Evolutionary conservation across 257 asterid species (phyloP).

Genomic region (Ilex asprella): DNA sequence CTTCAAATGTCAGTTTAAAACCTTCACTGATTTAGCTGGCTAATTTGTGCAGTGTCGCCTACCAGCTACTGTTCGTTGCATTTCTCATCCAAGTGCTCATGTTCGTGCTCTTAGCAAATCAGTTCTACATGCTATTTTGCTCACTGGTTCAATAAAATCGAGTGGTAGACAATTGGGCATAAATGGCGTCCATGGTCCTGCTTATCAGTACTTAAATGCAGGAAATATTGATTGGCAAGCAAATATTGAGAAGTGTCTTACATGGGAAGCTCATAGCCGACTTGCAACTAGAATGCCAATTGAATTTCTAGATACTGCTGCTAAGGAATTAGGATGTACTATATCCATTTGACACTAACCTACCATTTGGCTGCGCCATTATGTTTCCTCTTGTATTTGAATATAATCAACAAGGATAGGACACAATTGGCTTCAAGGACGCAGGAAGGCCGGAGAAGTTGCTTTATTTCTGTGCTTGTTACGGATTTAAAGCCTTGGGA

Average conservation of each 20-base stretch:
- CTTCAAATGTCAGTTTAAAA: neutral
- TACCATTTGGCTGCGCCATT: neutral
- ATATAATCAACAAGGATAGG: neutral
- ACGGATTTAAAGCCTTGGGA: neutral
- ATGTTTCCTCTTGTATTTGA: neutral
- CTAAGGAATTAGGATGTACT: constrained; percentile 81
- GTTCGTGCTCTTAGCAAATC: constrained; percentile 96
- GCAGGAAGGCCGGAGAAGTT: neutral
- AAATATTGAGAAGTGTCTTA: constrained; percentile 73
- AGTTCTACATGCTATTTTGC: constrained; percentile 80
- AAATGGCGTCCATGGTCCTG: constrained; percentile 34
- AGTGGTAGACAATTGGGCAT: constrained; percentile 26
- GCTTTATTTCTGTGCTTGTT: neutral
- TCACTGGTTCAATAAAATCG: constrained; percentile 43
- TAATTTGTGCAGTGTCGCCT: constrained; percentile 70
- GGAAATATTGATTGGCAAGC: constrained; percentile 60
- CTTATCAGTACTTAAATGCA: constrained; percentile 45
- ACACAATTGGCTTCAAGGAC: neutral
- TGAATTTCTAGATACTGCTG: constrained; percentile 66
- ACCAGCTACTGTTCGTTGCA: constrained; percentile 84
- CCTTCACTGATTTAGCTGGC: constrained; percentile 9
- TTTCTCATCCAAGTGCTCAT: constrained; percentile 92
- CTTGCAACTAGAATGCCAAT: constrained; percentile 65
- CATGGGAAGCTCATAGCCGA: constrained; percentile 93
- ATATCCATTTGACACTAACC: constrained; percentile 38